Evolutionary conservation across 768 basidiomycete species (phyloP).

Genomic region (Panus rudis): DNA sequence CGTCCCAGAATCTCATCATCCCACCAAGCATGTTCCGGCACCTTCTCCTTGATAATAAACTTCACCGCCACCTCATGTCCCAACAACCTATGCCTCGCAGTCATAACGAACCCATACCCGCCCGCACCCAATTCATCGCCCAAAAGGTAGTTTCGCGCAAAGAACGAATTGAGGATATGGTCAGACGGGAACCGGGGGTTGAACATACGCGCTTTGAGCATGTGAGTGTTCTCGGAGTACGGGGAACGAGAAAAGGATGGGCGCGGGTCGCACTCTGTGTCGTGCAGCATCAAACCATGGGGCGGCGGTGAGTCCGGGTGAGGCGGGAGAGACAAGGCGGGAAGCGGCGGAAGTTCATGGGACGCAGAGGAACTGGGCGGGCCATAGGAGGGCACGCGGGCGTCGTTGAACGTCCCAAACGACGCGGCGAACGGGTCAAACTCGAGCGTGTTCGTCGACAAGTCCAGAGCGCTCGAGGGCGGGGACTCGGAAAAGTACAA

Average conservation of each 20-base stretch:
- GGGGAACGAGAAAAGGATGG: conserved; percentile 1
- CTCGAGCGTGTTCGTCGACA: conserved; percentile 20
- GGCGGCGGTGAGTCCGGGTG: background rate
- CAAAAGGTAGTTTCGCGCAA: conserved; percentile 53
- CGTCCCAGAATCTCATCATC: conserved; percentile 52
- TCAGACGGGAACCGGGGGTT: conserved; percentile 52
- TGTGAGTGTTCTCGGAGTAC: conserved; percentile 6
- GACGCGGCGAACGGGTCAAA: conserved; percentile 16
- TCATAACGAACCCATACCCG: conserved; percentile 94
- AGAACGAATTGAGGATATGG: conserved; percentile 54
- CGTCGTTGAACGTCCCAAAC: conserved; percentile 13
- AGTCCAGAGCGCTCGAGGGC: conserved; percentile 13
- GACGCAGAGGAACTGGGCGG: conserved; percentile 7
- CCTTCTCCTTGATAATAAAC: conserved; percentile 79
- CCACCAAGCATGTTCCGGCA: conserved; percentile 56
- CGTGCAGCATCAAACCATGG: background rate
- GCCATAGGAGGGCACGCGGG: conserved; percentile 8
- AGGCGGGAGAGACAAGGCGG: conserved; percentile 14
- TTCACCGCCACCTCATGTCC: conserved; percentile 84
- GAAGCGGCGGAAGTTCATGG: conserved; percentile 16
- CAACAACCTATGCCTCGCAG: conserved; percentile 56
- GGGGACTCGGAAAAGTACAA: conserved; percentile 12
- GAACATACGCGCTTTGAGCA: conserved; percentile 25
- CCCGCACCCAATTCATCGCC: conserved; percentile 82
- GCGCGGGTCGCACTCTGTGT: background rate